phyloP scores from a whole-genome alignment of 108 stramenopile species.

The Cyclostephanos invisitatus region DNA sequence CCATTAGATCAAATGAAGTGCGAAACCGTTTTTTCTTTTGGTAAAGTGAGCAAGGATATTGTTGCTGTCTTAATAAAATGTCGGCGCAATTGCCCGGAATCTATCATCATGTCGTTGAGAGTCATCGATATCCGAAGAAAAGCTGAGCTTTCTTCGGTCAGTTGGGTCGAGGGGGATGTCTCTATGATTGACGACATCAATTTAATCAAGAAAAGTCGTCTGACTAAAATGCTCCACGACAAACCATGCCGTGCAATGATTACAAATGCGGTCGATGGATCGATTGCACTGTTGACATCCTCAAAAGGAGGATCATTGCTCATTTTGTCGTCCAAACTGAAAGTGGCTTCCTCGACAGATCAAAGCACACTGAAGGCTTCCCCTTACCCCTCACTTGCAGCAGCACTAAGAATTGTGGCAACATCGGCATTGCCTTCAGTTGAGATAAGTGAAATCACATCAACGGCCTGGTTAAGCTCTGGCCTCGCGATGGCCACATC shows the following conservation, averaged over 20 bases:
- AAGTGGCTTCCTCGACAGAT: background rate
- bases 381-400: slow-evolving; percentile 27
- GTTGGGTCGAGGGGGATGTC: slow-evolving; percentile 28
- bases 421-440: slow-evolving; percentile 12
- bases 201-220: background rate
- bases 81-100: background rate
- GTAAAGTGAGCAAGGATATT: slow-evolving; percentile 26
- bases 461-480: background rate
- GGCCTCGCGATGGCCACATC: background rate
- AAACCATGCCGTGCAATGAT: slow-evolving; percentile 45
- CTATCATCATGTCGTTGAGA: slow-evolving; percentile 23
- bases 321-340: slow-evolving; percentile 20
- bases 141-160: slow-evolving; percentile 33
- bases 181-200: background rate
- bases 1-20: slow-evolving; percentile 3
- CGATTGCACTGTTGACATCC: slow-evolving; percentile 37
- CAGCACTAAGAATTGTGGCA: slow-evolving; percentile 38
- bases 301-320: slow-evolving; percentile 25
- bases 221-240: slow-evolving; percentile 30
- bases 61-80: slow-evolving; percentile 37
- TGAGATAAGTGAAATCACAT: slow-evolving; percentile 1
- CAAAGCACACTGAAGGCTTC: background rate
- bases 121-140: slow-evolving; percentile 45
- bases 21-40: slow-evolving; percentile 46
- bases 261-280: slow-evolving; percentile 47